Evolutionary conservation across 2,329 filamentous ascomycete species (phyloP).

Genomic region (Talaromyces sp.): DNA sequence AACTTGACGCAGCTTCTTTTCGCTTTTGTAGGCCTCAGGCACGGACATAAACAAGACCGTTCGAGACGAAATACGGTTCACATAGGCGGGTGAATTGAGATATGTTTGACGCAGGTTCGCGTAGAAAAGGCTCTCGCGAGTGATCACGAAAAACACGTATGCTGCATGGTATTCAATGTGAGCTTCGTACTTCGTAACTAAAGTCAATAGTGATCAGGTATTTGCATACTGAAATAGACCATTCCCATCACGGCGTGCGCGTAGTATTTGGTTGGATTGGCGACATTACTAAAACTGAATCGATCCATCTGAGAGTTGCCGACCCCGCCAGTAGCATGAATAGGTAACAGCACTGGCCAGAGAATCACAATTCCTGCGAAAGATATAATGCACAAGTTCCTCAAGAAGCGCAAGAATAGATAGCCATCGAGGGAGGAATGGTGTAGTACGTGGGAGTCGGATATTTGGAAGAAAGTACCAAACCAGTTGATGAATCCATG

Average conservation of each 20-base stretch:
- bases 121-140: slow-evolving; percentile 84
- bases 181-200: background rate
- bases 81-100: slow-evolving; percentile 77
- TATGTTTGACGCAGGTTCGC: slow-evolving; percentile 89
- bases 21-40: slow-evolving; percentile 71
- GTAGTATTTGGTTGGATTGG: slow-evolving; percentile 63
- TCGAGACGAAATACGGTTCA: slow-evolving; percentile 78
- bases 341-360: slow-evolving; percentile 82
- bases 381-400: slow-evolving; percentile 72
- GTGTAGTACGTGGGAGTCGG: slow-evolving; percentile 78
- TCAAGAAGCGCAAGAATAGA: slow-evolving; percentile 83
- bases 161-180: slow-evolving; percentile 32
- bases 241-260: slow-evolving; percentile 75
- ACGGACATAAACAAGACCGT: slow-evolving; percentile 88
- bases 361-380: slow-evolving; percentile 78
- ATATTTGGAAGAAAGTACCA: slow-evolving; percentile 50
- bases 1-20: slow-evolving; percentile 68
- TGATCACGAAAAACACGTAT: slow-evolving; percentile 82
- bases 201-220: background rate
- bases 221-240: slow-evolving; percentile 64
- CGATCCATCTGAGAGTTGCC: slow-evolving; percentile 66
- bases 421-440: slow-evolving; percentile 90
- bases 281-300: slow-evolving; percentile 75
- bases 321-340: slow-evolving; percentile 79
- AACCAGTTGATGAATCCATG: slow-evolving; percentile 55